Evolutionary conservation across 2,329 filamentous ascomycete species (phyloP).

Genomic region (Camillea tinctor): DNA sequence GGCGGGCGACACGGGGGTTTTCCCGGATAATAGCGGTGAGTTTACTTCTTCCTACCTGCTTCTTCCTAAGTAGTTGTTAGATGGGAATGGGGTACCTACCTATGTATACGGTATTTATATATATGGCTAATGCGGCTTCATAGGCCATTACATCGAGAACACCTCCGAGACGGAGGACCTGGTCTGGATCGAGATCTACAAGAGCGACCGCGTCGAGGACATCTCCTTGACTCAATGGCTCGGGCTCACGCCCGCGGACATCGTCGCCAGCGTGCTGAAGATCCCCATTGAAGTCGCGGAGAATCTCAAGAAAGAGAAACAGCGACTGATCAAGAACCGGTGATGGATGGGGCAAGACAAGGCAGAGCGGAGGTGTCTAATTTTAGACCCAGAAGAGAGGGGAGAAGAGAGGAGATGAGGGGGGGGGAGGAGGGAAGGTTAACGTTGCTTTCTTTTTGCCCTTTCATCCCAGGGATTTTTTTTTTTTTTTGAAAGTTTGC

Average conservation of each 20-base stretch:
- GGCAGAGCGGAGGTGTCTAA: not conserved
- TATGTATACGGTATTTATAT: no score
- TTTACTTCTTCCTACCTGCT: not conserved
- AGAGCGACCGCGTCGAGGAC: constrained; percentile 64
- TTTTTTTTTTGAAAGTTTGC: no score
- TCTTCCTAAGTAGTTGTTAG: not conserved
- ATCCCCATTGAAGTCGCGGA: constrained; percentile 56
- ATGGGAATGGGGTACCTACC: no score
- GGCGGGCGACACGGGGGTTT: constrained; percentile 66
- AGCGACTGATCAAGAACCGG: constrained; percentile 45
- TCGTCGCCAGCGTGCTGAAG: constrained; percentile 60
- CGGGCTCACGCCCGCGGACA: constrained; percentile 61
- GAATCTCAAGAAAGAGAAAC: constrained; percentile 62
- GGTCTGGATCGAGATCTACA: constrained; percentile 69
- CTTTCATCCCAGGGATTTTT: no score
- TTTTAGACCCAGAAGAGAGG: not conserved
- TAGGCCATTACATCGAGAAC: constrained; percentile 68
- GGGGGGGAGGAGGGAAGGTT: no score
- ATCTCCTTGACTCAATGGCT: constrained; percentile 69
- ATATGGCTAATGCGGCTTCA: constrained; percentile 5
- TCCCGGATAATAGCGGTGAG: constrained; percentile 62
- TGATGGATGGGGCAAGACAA: not conserved
- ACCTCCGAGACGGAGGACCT: constrained; percentile 62
- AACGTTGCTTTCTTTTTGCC: no score
- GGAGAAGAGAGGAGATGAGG: not conserved